Evolutionary conservation across 495 filamentous ascomycete genomes (phyloP).

Genomic region (Baudoinia panamericana): DNA sequence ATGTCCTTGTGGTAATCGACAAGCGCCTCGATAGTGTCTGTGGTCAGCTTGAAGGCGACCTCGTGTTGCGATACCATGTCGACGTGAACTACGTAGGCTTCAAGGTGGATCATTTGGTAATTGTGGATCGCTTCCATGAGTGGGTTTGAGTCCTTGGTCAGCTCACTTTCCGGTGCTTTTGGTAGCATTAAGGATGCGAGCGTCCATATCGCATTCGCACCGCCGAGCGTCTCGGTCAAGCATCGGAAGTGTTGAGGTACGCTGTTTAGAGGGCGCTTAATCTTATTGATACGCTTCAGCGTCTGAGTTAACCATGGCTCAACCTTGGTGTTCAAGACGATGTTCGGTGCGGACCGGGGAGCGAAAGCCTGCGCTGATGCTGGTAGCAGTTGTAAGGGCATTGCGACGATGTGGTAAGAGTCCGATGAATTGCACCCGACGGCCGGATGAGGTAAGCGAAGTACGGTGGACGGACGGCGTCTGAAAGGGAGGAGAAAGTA

Average conservation of each 20-base stretch:
- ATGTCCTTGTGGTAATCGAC: slow-evolving; percentile 97
- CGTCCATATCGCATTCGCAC: slow-evolving; percentile 86
- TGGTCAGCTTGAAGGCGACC: slow-evolving; percentile 96
- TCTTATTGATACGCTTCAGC: slow-evolving; percentile 89
- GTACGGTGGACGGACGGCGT: slow-evolving; percentile 15
- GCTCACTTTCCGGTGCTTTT: slow-evolving; percentile 78
- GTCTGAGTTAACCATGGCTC: slow-evolving; percentile 97
- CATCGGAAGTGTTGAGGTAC: slow-evolving; percentile 93
- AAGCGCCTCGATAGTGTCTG: slow-evolving; percentile 86
- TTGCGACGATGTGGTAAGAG: slow-evolving; percentile 37
- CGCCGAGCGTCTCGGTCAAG: slow-evolving; percentile 90
- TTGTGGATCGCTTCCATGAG: slow-evolving; percentile 85
- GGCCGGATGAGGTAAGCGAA: slow-evolving; percentile 1
- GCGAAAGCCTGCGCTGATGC: slow-evolving; percentile 95
- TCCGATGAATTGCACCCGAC: not conserved
- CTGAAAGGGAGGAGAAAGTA: slow-evolving; percentile 8
- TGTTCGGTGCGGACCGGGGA: slow-evolving; percentile 83
- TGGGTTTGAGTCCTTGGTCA: slow-evolving; percentile 74
- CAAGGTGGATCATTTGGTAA: slow-evolving; percentile 86
- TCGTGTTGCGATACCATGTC: slow-evolving; percentile 98
- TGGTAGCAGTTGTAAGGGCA: slow-evolving; percentile 85
- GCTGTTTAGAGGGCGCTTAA: slow-evolving; percentile 97
- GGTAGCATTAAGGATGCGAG: slow-evolving; percentile 86
- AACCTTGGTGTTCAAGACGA: slow-evolving; percentile 86
- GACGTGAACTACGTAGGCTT: slow-evolving; percentile 97